Evolutionary conservation across 2,329 filamentous ascomycete genomes (phyloP), one percentile per base, ranked within the genome.

Genomic region (Fusarium agapanthi): DNA sequence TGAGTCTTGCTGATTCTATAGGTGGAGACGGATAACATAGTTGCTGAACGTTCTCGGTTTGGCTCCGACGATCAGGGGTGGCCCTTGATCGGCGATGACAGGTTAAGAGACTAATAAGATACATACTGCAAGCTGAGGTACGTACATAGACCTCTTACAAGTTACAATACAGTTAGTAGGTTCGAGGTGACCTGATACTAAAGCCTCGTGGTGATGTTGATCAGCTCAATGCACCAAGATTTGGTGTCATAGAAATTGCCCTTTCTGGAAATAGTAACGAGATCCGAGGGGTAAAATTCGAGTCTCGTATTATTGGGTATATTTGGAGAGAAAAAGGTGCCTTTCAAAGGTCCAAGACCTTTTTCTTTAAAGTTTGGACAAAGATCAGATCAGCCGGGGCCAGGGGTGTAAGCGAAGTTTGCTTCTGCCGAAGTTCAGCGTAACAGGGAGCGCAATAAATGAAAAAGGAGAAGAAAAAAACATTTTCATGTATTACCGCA

Each of bases 321-420:
- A 32, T 37, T 51, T 26, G 57, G 35, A 61, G 26, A 26, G 50
- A 50, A 34, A 57, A 55, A 41, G 47, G 45, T 61, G 38, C 24
- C 37, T 55, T 63, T 56, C 37, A 44, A 40, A 70, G 37, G 43
- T 56, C 43, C 34, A 38, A 55, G 50, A 62, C 70, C 62, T 26
- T 65, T 65, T 60, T 53, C 56, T 57, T 67, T 73, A 72, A 72
- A 61, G 69, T 72, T 73, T 63, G 48, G 24, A 50, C 65, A 72
- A 72, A 72, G 70, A 72, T 72, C 65, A 72, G 70, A 71, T 72
- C 70, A 72, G 70, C 65, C 57, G 40, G 56, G 68, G 69, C 66
- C 61, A 50, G 53, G 68, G 70, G 54, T 71, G 48, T 70, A 70
- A 65, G 69, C 67, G 47, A 56, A 61, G 47, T 48, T 41, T 70